Percentiles rank a stretch among this genome's conserved stretches.
Conservation (phyloP, 805 yeast species). For the Hanseniaspora meyeri region DNA sequence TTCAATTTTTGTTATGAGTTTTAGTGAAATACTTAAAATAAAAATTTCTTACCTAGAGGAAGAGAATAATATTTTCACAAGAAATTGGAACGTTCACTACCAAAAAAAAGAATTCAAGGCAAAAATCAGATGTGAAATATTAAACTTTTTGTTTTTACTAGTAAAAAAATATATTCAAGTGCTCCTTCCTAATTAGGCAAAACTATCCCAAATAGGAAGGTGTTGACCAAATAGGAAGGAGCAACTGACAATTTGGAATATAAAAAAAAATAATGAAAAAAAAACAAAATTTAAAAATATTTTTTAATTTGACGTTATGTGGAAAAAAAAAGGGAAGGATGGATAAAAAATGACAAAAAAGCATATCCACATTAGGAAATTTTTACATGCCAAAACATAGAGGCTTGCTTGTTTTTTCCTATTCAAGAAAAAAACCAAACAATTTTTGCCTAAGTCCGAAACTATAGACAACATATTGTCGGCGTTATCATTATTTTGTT, state of each 20-base stretch:
- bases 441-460: too few species aligned
- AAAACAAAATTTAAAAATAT: background rate
- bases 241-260: too few species aligned
- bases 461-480: too few species aligned
- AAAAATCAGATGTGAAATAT: background rate
- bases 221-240: background rate
- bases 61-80: background rate
- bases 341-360: too few species aligned
- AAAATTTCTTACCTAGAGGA: background rate
- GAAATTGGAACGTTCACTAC: background rate
- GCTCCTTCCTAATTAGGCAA: background rate
- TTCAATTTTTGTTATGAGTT: background rate
- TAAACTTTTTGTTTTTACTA: background rate
- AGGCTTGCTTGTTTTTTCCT: background rate
- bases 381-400: background rate
- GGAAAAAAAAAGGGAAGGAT: background rate
- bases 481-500: too few species aligned
- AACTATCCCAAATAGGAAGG: conserved; percentile 4
- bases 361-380: background rate
- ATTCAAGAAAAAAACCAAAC: background rate
- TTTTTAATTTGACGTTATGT: background rate
- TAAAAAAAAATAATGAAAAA: background rate
- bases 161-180: background rate
- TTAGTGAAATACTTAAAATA: background rate
- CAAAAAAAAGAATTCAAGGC: background rate